A percentile compares a stretch with the other conserved stretches of the same genome.
phyloP scores from a whole-genome alignment of 129 eudicot genomes.

The Calendula officinalis region DNA sequence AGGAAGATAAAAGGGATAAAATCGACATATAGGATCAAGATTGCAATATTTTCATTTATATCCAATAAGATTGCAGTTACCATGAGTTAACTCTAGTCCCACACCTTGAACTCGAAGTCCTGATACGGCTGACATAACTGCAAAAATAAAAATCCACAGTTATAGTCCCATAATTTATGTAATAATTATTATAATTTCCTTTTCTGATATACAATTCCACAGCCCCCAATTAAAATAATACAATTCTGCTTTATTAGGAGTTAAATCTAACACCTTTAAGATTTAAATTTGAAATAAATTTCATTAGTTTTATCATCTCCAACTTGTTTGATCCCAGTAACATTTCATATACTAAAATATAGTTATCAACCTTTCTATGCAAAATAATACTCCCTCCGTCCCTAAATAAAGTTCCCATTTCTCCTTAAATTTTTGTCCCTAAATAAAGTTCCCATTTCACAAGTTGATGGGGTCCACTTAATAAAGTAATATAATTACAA shows the following conservation, averaged over 20 bases:
- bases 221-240: neutral
- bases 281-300: neutral
- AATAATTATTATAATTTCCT: neutral
- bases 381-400: no score
- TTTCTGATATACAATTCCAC: neutral
- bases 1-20: neutral
- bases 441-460: no score
- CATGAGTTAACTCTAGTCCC: slow-evolving; percentile 42
- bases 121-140: slow-evolving; percentile 80
- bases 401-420: no score
- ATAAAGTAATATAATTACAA: no score
- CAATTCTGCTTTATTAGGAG: neutral
- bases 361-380: neutral
- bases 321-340: slow-evolving; percentile 2
- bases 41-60: slow-evolving; percentile 4
- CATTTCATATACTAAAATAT: neutral
- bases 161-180: slow-evolving; percentile 2
- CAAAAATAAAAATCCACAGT: slow-evolving; percentile 4
- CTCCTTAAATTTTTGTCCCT: no score
- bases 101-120: slow-evolving; percentile 59
- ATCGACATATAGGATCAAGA: no score
- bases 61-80: slow-evolving; percentile 35
- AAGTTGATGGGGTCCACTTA: no score
- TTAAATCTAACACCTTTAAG: neutral
- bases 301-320: neutral